Evolutionary conservation across 2,329 filamentous ascomycete species (phyloP), one percentile per base, ranked within the genome.

Genomic region (Ceratocystis huliohia): DNA sequence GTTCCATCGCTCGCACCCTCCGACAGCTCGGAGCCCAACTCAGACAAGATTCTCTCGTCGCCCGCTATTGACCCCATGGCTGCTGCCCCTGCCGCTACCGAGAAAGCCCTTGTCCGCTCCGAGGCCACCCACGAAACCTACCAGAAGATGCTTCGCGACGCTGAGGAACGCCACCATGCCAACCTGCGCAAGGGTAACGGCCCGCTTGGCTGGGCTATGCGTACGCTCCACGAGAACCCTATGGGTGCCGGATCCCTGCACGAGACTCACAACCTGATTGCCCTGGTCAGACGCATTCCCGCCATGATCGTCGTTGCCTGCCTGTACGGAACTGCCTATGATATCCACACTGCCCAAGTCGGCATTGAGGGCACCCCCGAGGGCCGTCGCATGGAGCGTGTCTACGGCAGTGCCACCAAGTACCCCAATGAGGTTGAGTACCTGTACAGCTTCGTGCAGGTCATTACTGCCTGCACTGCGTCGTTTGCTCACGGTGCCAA

Each of bases 141-240:
- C 79, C 80, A 87, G 74, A 78, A 86, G 69, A 78, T 88, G 65
- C 73, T 86, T 65, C 79, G 77, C 3, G 75, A 84, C 66, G 83
- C 81, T 6, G 78, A 85, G 67, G 79, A 78, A 22, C 79, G 77
- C 59, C 80, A 87, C 71, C 83, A 88, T 73, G 82, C 82, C 25
- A 83, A 83, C 71, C 84, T 93, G 65, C 76, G 82, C 66, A 78
- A 82, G 74, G 81, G 79, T 67, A 77, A 77, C 1, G 87, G 88
- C 30, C 88, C 87, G 63, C 80, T 93, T n/a, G 89, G 85, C 71
- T 92, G 89, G 89, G 89, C 87, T 46, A 89, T 93, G 86, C 87
- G 89, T 71, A 83, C 80, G 63, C 84, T 92, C 22, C 87, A 84
- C 73, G 80, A 88, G 72, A 88, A 91, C 78, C 87, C 84, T 61